These are phyloP conservation scores for Hypoxylon sp. DNA, from an alignment of 2,329 filamentous ascomycete species.

Conservation along the genomic window DNA sequence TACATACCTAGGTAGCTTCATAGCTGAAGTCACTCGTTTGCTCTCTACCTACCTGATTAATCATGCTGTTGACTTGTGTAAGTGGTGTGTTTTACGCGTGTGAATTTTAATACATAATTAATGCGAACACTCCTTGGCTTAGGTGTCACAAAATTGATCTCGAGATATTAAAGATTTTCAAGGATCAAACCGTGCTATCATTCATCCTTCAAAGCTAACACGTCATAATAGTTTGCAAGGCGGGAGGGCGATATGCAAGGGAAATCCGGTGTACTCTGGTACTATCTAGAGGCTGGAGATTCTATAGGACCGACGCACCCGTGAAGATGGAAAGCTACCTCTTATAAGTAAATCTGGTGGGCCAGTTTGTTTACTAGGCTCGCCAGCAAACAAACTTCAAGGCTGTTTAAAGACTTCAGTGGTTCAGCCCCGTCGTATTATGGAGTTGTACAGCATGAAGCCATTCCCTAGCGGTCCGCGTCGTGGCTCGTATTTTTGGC, in stretches of 20 bases:
- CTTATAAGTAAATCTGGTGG: neutral
- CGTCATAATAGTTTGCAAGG: neutral
- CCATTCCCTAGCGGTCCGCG: constrained; percentile 23
- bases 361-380: neutral
- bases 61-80: neutral
- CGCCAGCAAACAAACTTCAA: neutral
- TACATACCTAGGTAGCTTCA: constrained; percentile 16
- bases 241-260: neutral
- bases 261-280: neutral
- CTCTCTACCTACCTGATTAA: neutral
- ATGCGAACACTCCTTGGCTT: constrained; percentile 3
- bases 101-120: neutral
- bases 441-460: constrained; percentile 38
- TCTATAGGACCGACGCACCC: neutral
- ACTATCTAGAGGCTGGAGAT: neutral
- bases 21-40: constrained; percentile 44
- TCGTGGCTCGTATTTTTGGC: constrained; percentile 42
- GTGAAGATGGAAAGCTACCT: neutral
- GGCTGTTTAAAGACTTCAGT: constrained; percentile 1
- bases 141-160: neutral
- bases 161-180: neutral
- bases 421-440: constrained; percentile 21
- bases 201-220: neutral
- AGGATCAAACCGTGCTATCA: neutral
- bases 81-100: constrained; percentile 5